Evolutionary conservation across 345 rosid genomes (phyloP).

Genomic region (Leavenworthia alabamica): DNA sequence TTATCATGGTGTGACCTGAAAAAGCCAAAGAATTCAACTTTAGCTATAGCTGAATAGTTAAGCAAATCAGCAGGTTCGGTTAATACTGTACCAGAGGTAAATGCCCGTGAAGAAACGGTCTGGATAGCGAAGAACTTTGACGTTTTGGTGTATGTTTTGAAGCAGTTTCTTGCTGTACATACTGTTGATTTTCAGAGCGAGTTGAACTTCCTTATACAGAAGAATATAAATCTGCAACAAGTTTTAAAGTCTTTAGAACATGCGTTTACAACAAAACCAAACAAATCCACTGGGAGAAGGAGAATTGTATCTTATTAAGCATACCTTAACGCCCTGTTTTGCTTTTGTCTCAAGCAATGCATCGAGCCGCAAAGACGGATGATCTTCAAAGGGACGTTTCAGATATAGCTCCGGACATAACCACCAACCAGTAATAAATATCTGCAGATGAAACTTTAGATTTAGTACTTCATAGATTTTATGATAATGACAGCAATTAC

Average conservation of each 20-base stretch:
- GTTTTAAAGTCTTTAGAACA: not conserved
- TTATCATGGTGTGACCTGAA: conserved; percentile 96
- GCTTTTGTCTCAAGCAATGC: conserved; percentile 77
- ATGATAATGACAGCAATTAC: not conserved
- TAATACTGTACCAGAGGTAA: conserved; percentile 58
- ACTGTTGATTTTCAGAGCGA: conserved; percentile 87
- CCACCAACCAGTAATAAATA: conserved; percentile 98
- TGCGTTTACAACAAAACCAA: not conserved
- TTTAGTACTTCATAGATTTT: not conserved
- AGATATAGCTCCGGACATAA: conserved; percentile 89
- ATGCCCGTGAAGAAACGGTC: conserved; percentile 74
- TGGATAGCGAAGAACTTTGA: conserved; percentile 83
- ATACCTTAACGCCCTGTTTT: conserved; percentile 82
- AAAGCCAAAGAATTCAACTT: not conserved
- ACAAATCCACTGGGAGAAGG: not conserved
- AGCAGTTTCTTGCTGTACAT: conserved; percentile 73
- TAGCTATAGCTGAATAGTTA: not conserved
- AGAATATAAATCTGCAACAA: conserved; percentile 75
- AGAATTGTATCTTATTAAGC: not conserved
- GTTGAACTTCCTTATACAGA: conserved; percentile 82
- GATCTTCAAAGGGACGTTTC: conserved; percentile 70
- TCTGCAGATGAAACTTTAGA: conserved; percentile 35
- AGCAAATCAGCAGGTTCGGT: not conserved
- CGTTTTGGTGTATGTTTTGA: conserved; percentile 69
- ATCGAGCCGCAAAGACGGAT: conserved; percentile 62